A percentile compares a stretch with the other conserved stretches of the same genome.
Evolutionary conservation across 768 basidiomycete genomes (phyloP).

Genomic region (Psilocybe cubensis): DNA sequence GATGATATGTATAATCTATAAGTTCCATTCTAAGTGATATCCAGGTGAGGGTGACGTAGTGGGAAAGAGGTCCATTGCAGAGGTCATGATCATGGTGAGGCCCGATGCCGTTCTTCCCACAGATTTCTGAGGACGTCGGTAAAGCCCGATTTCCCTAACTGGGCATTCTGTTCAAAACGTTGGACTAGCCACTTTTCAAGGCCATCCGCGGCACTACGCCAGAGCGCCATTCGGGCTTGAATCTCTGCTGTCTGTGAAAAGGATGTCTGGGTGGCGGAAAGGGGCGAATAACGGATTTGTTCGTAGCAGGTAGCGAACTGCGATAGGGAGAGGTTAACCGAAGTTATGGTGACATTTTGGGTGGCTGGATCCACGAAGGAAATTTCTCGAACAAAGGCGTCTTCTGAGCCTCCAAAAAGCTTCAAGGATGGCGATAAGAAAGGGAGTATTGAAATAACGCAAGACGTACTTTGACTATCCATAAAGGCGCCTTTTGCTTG

Average conservation of each 20-base stretch:
- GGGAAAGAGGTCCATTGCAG: too few species aligned
- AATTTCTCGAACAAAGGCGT: conserved; percentile 93
- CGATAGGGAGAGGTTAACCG: conserved; percentile 93
- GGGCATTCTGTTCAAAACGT: conserved; percentile 92
- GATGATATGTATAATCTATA: conserved; percentile 19
- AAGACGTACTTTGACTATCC: conserved; percentile 88
- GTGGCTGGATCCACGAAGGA: conserved; percentile 88
- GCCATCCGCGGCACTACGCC: conserved; percentile 81
- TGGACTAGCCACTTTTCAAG: conserved; percentile 87
- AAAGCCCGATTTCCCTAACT: conserved; percentile 86
- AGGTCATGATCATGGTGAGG: conserved; percentile 20
- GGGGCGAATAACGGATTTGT: conserved; percentile 83
- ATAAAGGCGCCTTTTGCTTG: conserved; percentile 88
- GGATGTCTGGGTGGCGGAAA: conserved; percentile 60
- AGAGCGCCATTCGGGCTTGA: conserved; percentile 78
- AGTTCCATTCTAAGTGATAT: conserved; percentile 16
- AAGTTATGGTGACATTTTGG: conserved; percentile 82
- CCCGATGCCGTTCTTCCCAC: conserved; percentile 71
- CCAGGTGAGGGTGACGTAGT: conserved; percentile 1
- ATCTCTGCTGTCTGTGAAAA: conserved; percentile 94
- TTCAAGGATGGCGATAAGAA: conserved; percentile 32
- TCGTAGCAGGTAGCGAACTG: conserved; percentile 94
- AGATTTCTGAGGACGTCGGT: conserved; percentile 83
- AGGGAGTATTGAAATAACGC: background rate
- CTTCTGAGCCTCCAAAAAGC: conserved; percentile 92